Evolutionary conservation across 352 stramenopile genomes (phyloP), one percentile per base, ranked within the genome.

Genomic region (Phytophthora sp.): DNA sequence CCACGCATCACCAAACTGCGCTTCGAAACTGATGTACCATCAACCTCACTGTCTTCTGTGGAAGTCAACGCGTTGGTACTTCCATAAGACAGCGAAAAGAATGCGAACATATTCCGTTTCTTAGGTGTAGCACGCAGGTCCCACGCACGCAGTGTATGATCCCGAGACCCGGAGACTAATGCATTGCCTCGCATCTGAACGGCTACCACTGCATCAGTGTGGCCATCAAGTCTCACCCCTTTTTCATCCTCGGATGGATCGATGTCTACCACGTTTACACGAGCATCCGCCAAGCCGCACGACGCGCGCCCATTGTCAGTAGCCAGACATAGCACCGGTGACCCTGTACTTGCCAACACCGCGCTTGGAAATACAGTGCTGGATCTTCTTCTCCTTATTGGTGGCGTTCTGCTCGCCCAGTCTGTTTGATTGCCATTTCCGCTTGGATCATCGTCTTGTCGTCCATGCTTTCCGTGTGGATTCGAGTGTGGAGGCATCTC

Each of bases 61-160:
- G 37, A 62, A 1, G 26, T 35, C 41, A 58, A 34, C 21, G 42
- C 54, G 46, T 52, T 61, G 32, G 39, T 63, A 35, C 21, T 59
- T 13, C 46, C 13, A 30, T 64, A 67, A 11, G 42, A 17, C 37
- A 68, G 42, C 0, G 76, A 82, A 37, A 95, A 87, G 48, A 92
- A 92, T 9, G 76, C 65, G 28, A 91, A 88, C 43, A 92, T 69
- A 24, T 73, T 62, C 5, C 82, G 76, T 34, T 82, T 90, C 41
- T 81, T 85, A 1, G 74, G 61, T 37, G 80, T 89, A 26, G 74
- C 72, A 15, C 72, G 74, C 10, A 95, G 68, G 46, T 94, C 81
- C 84, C 87, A 95, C 4, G 65, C 73, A 44, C 85, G 81, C 32
- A 95, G 41, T 7, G 87, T 94, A 52, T 86, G 70, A 54, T 95